Evolutionary conservation across 768 basidiomycete genomes (phyloP).

Genomic region (Russula lepida): DNA sequence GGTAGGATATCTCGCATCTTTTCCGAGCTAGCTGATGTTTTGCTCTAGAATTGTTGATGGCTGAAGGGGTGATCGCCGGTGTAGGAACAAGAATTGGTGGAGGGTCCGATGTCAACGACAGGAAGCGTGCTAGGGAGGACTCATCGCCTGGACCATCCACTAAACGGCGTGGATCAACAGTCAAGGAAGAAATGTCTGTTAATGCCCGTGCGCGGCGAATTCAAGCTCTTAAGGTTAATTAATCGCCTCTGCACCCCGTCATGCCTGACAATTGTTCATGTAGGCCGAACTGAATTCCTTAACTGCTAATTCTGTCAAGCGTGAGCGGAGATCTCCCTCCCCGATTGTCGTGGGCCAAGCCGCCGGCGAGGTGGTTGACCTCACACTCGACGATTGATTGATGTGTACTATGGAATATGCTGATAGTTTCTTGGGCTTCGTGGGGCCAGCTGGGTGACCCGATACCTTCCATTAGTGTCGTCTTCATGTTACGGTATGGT

Average conservation of each 20-base stretch:
- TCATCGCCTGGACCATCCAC: background rate
- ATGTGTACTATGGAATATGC: background rate
- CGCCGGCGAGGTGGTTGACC: constrained; percentile 5
- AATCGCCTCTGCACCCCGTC: too few species aligned
- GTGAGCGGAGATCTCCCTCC: constrained; percentile 1
- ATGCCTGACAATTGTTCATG: background rate
- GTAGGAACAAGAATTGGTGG: background rate
- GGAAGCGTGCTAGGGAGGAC: constrained; percentile 6
- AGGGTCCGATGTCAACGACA: background rate
- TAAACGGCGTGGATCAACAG: background rate
- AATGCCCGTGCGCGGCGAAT: constrained; percentile 1
- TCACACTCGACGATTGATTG: constrained; percentile 12
- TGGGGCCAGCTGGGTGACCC: background rate
- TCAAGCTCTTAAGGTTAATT: constrained; percentile 2
- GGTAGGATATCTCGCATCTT: background rate
- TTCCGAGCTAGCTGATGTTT: background rate
- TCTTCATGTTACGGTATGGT: too few species aligned
- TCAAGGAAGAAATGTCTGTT: background rate
- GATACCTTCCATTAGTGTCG: background rate
- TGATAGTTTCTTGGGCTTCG: background rate
- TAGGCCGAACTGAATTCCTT: constrained; percentile 6
- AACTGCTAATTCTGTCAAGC: background rate
- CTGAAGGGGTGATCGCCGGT: constrained; percentile 6
- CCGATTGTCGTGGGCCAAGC: background rate
- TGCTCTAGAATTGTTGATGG: constrained; percentile 7